A percentile compares a stretch with the other conserved stretches of the same genome.
These are phyloP conservation scores for Myrica gale DNA, from an alignment of 306 rosid genomes.

Conservation along the genomic window DNA sequence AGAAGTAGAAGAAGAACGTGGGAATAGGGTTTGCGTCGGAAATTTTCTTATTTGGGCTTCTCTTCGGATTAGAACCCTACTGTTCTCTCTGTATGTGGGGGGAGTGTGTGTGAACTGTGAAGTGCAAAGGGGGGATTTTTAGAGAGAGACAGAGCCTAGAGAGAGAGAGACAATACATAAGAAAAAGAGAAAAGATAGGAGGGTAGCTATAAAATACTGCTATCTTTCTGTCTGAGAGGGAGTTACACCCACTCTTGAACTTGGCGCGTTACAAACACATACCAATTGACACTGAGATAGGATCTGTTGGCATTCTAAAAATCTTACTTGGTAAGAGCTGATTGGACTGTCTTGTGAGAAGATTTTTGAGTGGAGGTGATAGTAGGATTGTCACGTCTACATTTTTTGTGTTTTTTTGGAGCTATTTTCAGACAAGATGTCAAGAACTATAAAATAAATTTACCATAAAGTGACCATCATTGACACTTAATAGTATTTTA, in stretches of 20 bases:
- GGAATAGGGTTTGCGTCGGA: slow-evolving; percentile 38
- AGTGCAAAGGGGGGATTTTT: slow-evolving; percentile 26
- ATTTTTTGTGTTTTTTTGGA: neutral
- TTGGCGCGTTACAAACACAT: neutral
- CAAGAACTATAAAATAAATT: slow-evolving; percentile 7
- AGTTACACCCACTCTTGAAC: neutral
- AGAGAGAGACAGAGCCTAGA: slow-evolving; percentile 17
- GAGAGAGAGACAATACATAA: neutral
- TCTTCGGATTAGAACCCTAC: slow-evolving; percentile 59
- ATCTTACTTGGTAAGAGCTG: neutral
- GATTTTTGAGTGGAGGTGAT: slow-evolving; percentile 6
- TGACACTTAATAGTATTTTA: neutral
- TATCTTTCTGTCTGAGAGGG: slow-evolving; percentile 9
- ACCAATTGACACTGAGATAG: neutral
- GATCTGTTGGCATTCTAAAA: neutral
- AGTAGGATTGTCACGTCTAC: neutral
- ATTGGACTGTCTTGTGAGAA: neutral
- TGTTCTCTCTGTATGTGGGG: slow-evolving; percentile 21
- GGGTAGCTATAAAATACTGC: slow-evolving; percentile 33
- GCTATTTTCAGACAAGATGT: slow-evolving; percentile 12
- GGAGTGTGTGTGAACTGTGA: slow-evolving; percentile 14
- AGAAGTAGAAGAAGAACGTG: slow-evolving; percentile 21
- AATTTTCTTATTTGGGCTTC: slow-evolving; percentile 34
- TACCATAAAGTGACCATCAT: neutral
- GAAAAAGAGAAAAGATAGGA: slow-evolving; percentile 8